Conservation (phyloP, 2,329 filamentous ascomycete genomes). For the Westerdykella aurantiaca region DNA sequence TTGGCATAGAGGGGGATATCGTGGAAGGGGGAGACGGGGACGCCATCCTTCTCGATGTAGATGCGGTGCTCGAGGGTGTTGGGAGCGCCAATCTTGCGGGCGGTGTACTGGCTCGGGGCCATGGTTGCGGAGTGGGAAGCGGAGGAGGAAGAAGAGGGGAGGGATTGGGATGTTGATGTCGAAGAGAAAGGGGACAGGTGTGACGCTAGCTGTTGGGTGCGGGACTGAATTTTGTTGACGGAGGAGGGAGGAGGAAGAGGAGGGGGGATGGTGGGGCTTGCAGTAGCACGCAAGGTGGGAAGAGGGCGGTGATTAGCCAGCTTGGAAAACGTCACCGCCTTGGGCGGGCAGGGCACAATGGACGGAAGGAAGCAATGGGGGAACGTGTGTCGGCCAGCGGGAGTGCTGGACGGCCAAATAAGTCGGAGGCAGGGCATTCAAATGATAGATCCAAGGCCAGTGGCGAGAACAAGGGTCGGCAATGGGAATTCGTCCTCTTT, state of each 20-base stretch:
- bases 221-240: conserved; percentile 38
- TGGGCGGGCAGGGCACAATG: conserved; percentile 31
- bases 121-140: conserved; percentile 15
- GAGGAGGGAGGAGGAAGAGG: too few relatives aligned
- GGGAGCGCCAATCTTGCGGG: conserved; percentile 81
- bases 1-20: conserved; percentile 98
- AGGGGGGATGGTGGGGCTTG: conserved; percentile 35
- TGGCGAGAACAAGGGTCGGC: conserved; percentile 7
- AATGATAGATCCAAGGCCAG: conserved; percentile 11
- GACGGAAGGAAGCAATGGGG: conserved; percentile 17
- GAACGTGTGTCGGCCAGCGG: conserved; percentile 3
- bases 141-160: conserved; percentile 18
- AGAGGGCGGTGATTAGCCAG: conserved; percentile 34
- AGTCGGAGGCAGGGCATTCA: conserved; percentile 21
- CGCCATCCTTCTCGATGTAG: conserved; percentile 96
- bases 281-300: conserved; percentile 14
- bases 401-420: conserved; percentile 18
- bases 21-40: conserved; percentile 92
- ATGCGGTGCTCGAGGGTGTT: conserved; percentile 96
- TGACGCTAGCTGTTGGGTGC: conserved; percentile 35
- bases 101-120: conserved; percentile 61
- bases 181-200: conserved; percentile 29
- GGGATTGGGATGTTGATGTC: conserved; percentile 14
- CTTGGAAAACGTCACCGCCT: conserved; percentile 34
- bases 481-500: conserved; percentile 6